phyloP scores from a whole-genome alignment of 345 rosid species.

The Carallia pectinifolia region DNA sequence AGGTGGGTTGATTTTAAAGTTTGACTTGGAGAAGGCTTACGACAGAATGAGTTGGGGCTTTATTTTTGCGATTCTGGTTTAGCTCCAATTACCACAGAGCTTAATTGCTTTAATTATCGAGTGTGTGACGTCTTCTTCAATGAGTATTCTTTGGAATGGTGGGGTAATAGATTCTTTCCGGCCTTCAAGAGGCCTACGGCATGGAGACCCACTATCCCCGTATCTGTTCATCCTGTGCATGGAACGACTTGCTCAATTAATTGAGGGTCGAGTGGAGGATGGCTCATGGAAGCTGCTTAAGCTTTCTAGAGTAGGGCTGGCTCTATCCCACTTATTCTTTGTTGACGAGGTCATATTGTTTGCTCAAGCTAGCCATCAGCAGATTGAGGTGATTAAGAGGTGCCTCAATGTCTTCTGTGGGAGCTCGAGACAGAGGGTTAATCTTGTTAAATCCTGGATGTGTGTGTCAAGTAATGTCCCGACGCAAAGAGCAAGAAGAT shows the following conservation, averaged over 20 bases:
- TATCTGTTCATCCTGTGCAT: conserved; percentile 2
- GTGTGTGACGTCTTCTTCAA: not conserved
- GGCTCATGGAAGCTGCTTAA: not conserved
- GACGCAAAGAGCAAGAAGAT: not conserved
- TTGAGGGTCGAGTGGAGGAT: not conserved
- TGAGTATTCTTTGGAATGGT: not conserved
- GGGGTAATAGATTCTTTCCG: not conserved
- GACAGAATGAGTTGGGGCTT: too few relatives aligned
- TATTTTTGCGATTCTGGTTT: too few relatives aligned
- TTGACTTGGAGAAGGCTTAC: too few relatives aligned
- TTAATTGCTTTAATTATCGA: not conserved
- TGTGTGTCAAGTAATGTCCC: not conserved
- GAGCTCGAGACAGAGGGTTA: not conserved
- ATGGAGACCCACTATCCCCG: not conserved
- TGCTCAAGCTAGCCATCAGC: not conserved
- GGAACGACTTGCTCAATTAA: not conserved
- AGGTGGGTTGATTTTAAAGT: too few relatives aligned
- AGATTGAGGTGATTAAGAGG: too few relatives aligned
- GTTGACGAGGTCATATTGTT: not conserved
- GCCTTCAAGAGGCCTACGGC: not conserved
- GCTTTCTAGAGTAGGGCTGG: not conserved
- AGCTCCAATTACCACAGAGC: too few relatives aligned
- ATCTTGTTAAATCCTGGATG: not conserved
- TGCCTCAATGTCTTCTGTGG: not conserved
- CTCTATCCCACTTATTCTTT: not conserved